phyloP scores from a whole-genome alignment of 2,329 filamentous ascomycete genomes.

The Incumbomyces lentus region DNA sequence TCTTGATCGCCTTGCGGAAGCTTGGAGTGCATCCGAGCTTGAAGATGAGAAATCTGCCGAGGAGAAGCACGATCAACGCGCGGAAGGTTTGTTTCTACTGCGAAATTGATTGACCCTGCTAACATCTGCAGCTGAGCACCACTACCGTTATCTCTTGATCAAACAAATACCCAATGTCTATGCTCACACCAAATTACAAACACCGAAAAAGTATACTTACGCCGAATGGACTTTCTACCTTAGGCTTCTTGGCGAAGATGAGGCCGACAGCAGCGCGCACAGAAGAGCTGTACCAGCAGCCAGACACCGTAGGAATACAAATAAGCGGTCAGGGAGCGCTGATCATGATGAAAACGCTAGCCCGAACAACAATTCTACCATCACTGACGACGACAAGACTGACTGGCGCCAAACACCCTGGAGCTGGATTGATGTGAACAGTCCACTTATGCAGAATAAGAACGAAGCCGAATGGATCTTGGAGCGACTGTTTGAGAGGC shows the following conservation, averaged over 20 bases:
- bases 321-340: background rate
- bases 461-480: slow-evolving; percentile 36
- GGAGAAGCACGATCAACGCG: background rate
- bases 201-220: slow-evolving; percentile 30
- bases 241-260: slow-evolving; percentile 36
- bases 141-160: slow-evolving; percentile 35
- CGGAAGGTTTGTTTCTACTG: slow-evolving; percentile 12
- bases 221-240: slow-evolving; percentile 42
- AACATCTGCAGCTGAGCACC: slow-evolving; percentile 26
- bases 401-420: slow-evolving; percentile 20
- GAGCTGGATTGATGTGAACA: slow-evolving; percentile 32
- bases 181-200: slow-evolving; percentile 24
- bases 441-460: slow-evolving; percentile 31
- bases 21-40: slow-evolving; percentile 34
- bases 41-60: slow-evolving; percentile 32
- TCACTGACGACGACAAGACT: background rate
- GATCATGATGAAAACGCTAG: background rate
- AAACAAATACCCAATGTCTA: slow-evolving; percentile 31
- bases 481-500: slow-evolving; percentile 27
- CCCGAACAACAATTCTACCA: background rate
- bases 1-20: slow-evolving; percentile 27
- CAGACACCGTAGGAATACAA: background rate
- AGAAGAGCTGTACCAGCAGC: background rate
- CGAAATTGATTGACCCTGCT: slow-evolving; percentile 2
- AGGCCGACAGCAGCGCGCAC: slow-evolving; percentile 30